phyloP scores from a whole-genome alignment of 192 early-diverging fungal genomes.

The Funneliformis mosseae region DNA sequence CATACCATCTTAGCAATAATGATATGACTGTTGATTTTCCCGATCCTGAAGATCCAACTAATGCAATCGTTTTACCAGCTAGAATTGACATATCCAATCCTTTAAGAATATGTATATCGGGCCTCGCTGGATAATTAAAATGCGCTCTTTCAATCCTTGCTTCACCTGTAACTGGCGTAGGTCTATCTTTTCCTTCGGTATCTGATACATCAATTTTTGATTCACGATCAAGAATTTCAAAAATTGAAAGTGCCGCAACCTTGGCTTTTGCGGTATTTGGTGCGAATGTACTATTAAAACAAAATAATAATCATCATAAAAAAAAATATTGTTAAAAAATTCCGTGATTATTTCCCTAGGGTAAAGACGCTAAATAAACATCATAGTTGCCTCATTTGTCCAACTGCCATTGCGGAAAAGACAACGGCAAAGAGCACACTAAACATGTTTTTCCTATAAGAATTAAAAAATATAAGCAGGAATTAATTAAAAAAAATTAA shows the following conservation, averaged over 20 bases:
- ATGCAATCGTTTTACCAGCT: conserved; percentile 75
- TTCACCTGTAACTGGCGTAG: conserved; percentile 46
- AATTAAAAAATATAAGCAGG: neutral
- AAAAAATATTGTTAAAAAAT: neutral
- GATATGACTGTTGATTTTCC: conserved; percentile 75
- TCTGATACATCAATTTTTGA: conserved; percentile 65
- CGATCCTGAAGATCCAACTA: conserved; percentile 85
- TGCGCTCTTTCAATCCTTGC: conserved; percentile 56
- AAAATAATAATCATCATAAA: neutral
- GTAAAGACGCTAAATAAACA: neutral
- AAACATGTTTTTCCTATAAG: conserved; percentile 49
- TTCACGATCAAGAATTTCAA: conserved; percentile 69
- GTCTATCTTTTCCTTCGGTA: conserved; percentile 40
- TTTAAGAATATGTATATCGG: conserved; percentile 59
- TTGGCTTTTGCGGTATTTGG: conserved; percentile 74
- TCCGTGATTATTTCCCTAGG: too few species aligned
- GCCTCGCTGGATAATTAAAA: conserved; percentile 75
- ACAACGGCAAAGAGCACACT: conserved; percentile 78
- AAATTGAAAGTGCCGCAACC: conserved; percentile 66
- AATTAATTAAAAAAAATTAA: neutral
- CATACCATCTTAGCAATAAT: conserved; percentile 81
- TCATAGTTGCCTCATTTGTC: conserved; percentile 50
- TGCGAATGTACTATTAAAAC: conserved; percentile 54
- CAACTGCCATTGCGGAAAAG: conserved; percentile 66
- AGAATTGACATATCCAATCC: conserved; percentile 53